Evolutionary conservation across 331 rosid species (phyloP).

Genomic region (Acacia pycnantha): DNA sequence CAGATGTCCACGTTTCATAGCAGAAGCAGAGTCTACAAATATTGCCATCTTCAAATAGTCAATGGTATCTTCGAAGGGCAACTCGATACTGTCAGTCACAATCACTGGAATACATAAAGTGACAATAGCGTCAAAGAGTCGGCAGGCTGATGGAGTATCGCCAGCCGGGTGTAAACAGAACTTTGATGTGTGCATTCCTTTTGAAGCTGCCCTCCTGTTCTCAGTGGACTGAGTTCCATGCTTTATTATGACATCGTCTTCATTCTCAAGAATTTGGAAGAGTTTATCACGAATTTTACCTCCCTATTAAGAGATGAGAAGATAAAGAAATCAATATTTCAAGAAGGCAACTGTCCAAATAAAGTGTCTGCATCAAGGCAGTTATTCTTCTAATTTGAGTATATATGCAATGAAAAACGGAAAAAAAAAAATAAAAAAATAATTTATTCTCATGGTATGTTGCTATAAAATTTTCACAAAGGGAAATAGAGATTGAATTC

Average conservation of each 20-base stretch:
- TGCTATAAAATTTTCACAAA: neutral
- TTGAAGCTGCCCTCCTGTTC: constrained; percentile 85
- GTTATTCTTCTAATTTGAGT: neutral
- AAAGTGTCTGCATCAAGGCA: neutral
- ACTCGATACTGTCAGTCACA: constrained; percentile 74
- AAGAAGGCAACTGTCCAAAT: neutral
- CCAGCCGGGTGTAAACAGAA: constrained; percentile 96
- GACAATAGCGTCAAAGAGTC: constrained; percentile 88
- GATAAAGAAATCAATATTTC: neutral
- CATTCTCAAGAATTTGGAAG: constrained; percentile 71
- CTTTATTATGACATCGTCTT: constrained; percentile 60
- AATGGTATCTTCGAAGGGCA: constrained; percentile 89
- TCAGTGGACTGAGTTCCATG: constrained; percentile 89
- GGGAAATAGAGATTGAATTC: neutral
- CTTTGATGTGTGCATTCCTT: constrained; percentile 85
- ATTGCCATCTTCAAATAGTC: constrained; percentile 81
- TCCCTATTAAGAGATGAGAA: constrained; percentile 45
- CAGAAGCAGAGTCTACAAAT: constrained; percentile 68
- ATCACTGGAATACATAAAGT: constrained; percentile 92
- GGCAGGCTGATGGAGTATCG: constrained; percentile 97
- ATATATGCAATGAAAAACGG: neutral
- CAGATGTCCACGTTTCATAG: constrained; percentile 61
- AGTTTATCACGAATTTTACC: constrained; percentile 86
- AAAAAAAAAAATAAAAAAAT: neutral
- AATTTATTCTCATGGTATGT: neutral